These are phyloP conservation scores for Begonia loranthoides DNA, from an alignment of 306 rosid genomes.

Conservation along the genomic window DNA sequence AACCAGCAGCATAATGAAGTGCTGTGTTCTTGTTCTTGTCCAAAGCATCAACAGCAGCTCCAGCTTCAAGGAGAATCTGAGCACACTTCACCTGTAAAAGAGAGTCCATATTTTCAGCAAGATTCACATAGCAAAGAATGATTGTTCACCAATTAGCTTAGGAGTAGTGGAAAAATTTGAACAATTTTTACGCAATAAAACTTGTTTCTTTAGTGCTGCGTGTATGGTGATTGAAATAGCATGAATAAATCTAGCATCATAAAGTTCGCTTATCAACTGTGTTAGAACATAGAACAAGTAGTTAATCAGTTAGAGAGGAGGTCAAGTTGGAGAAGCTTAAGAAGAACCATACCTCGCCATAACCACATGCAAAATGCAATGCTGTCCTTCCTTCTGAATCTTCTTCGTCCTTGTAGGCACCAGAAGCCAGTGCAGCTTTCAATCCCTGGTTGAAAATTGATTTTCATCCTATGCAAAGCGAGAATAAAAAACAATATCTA, in stretches of 20 bases:
- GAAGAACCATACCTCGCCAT: constrained; percentile 75
- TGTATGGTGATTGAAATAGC: too few species aligned
- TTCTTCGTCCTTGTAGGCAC: constrained; percentile 89
- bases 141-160: neutral
- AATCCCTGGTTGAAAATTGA: constrained; percentile 46
- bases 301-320: neutral
- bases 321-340: neutral
- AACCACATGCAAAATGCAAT: constrained; percentile 96
- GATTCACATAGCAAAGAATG: neutral
- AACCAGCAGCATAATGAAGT: constrained; percentile 98
- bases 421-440: constrained; percentile 72
- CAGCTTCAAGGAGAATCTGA: constrained; percentile 90
- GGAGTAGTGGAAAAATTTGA: neutral
- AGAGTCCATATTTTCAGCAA: neutral
- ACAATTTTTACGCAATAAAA: neutral
- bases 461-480: neutral
- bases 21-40: constrained; percentile 96
- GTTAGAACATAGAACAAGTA: neutral
- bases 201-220: neutral
- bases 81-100: constrained; percentile 80
- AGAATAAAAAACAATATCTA: neutral
- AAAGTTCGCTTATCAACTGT: too few species aligned
- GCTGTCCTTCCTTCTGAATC: constrained; percentile 98
- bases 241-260: too few species aligned
- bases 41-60: constrained; percentile 88